Evolutionary conservation across 2,329 filamentous ascomycete genomes (phyloP), one percentile per base, ranked within the genome.

Genomic region (Verticillium albo-atrum): DNA sequence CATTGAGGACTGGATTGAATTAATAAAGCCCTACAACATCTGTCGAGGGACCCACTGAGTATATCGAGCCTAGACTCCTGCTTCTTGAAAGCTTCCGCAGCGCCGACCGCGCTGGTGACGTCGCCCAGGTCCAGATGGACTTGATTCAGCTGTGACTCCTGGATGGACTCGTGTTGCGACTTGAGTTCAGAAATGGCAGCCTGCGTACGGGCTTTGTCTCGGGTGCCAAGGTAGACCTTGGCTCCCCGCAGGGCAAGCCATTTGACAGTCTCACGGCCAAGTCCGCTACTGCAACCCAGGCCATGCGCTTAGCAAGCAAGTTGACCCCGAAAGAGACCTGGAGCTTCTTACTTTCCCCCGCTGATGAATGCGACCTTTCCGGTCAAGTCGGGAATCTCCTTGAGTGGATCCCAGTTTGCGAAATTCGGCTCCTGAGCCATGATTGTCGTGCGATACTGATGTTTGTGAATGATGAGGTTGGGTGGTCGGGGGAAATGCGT

Each of bases 311-410:
- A 20, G 12, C 17, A 17, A 20, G 12, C 17, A 17, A 3, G 34
- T 4, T 47, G 23, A 20, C 28, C 9, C 17, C 15, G 6, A 2
- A n/a, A 26, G 64, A 6, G 60, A 69, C 67, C 60, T 67, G n/a
- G 58, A 62, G 42, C 9, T 47, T 12, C 42, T 23, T 23, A 47
- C 42, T 47, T 47, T 23, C 42, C 42, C 15, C 68, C 68, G 0
- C 67, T 70, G 12, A 69, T 64, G 1, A 70, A 55, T 10, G 58
- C 64, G 2, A 69, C 52, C 34, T 66, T 69, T 9, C 67, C 68
- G 3, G 30, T 37, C 1, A 69, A 47, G 27, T 62, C 32, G 0
- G 66, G 64, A 27, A 68, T 60, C 12, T 64, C 47, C 1, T 3
- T 28, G 1, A 58, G 32, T 3, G 58, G 54, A 37, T 58, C 52